Percentiles rank a stretch among this genome's conserved stretches.
These are phyloP conservation scores for Taphrina populina DNA, from an alignment of 1,139 yeast genomes.

Conservation along the genomic window DNA sequence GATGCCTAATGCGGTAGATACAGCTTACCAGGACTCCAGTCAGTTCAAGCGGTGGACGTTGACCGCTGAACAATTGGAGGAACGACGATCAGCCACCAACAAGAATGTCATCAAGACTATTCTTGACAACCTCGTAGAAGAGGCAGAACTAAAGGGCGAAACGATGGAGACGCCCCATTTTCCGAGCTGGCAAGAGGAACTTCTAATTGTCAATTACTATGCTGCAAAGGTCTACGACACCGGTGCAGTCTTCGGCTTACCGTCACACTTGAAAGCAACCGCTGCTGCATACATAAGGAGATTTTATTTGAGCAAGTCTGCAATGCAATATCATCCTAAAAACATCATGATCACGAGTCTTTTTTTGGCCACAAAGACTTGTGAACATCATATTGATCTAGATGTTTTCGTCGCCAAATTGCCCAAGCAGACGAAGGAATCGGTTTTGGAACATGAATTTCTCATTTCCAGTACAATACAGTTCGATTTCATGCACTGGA, in stretches of 20 bases:
- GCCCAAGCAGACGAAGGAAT: conserved; percentile 14
- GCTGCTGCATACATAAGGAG: conserved; percentile 79
- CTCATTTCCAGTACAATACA: conserved; percentile 67
- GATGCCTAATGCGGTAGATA: conserved; percentile 24
- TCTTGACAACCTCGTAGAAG: conserved; percentile 43
- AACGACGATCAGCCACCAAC: conserved; percentile 54
- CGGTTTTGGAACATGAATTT: conserved; percentile 73
- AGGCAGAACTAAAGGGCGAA: conserved; percentile 44
- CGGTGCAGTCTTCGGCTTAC: conserved; percentile 41
- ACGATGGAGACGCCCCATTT: conserved; percentile 43
- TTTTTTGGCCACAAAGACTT: conserved; percentile 88
- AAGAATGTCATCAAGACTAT: conserved; percentile 54
- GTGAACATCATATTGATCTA: conserved; percentile 82
- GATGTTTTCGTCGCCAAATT: conserved; percentile 68
- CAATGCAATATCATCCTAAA: conserved; percentile 85
- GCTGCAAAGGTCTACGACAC: conserved; percentile 21
- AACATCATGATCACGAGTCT: conserved; percentile 78
- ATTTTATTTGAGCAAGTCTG: conserved; percentile 75
- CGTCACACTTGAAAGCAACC: conserved; percentile 63
- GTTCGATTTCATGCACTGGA: conserved; percentile 82
- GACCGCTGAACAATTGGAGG: conserved; percentile 56
- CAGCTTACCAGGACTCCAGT: conserved; percentile 72
- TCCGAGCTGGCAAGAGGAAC: conserved; percentile 45
- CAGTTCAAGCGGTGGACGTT: conserved; percentile 87
- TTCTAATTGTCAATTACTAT: conserved; percentile 44